Evolutionary conservation across 371 early-diverging fungal genomes (phyloP).

Genomic region (Mortierella sp.): DNA sequence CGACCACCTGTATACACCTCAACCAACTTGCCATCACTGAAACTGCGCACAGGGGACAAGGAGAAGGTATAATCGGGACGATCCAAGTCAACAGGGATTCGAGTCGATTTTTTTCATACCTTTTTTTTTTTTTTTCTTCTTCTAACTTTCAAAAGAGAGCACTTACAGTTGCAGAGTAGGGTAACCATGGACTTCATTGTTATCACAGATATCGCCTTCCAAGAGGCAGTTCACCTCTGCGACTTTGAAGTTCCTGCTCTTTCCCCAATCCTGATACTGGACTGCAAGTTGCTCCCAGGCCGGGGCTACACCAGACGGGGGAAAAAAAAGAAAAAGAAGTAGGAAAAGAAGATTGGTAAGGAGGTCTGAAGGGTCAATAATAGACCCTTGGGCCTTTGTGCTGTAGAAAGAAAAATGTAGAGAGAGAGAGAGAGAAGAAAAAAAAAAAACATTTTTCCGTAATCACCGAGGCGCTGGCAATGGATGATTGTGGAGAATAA

Average conservation of each 20-base stretch:
- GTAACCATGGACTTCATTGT: conserved; percentile 62
- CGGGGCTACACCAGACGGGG: conserved; percentile 53
- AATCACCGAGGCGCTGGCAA: conserved; percentile 28
- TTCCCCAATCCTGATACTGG: conserved; percentile 42
- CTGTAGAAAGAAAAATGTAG: no score
- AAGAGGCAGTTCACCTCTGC: conserved; percentile 82
- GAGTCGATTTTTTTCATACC: no score
- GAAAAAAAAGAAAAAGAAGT: background rate
- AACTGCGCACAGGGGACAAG: conserved; percentile 24
- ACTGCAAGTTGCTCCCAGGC: conserved; percentile 60
- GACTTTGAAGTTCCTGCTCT: conserved; percentile 65
- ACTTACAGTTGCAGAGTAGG: conserved; percentile 76
- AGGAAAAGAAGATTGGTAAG: background rate
- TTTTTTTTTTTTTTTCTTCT: no score
- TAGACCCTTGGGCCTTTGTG: background rate
- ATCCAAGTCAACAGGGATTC: no score
- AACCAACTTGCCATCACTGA: conserved; percentile 63
- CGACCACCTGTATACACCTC: conserved; percentile 56
- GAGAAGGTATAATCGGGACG: no score
- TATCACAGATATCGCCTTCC: conserved; percentile 75
- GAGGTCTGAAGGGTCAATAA: background rate
- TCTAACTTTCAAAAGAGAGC: no score
- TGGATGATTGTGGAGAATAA: conserved; percentile 37
- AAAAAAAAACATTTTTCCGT: no score
- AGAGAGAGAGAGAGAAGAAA: no score